These are phyloP conservation scores for Wickerhamomyces rabaulensis DNA, from an alignment of 805 yeast genomes.

Conservation along the genomic window DNA sequence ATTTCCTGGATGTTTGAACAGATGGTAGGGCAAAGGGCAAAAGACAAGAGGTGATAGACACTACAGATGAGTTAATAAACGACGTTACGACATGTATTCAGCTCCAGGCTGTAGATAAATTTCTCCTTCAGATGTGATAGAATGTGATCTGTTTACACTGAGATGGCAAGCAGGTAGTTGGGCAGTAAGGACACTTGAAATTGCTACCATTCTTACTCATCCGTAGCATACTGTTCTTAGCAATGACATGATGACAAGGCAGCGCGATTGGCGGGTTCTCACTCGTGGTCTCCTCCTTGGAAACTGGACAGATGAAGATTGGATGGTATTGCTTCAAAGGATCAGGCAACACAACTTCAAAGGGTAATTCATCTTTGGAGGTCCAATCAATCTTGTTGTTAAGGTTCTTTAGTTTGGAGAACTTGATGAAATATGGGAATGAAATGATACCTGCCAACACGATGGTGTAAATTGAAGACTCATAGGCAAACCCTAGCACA, in stretches of 20 bases:
- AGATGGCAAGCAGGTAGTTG: constrained; percentile 37
- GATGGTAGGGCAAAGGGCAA: too few species aligned
- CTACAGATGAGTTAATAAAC: not conserved
- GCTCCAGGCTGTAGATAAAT: not conserved
- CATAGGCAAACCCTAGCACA: constrained; percentile 41
- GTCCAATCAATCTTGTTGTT: constrained; percentile 47
- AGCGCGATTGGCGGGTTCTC: constrained; percentile 58
- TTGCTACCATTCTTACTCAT: constrained; percentile 38
- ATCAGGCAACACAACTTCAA: constrained; percentile 52
- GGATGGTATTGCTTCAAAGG: constrained; percentile 51
- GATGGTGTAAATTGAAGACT: constrained; percentile 48
- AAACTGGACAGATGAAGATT: constrained; percentile 66
- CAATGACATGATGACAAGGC: constrained; percentile 61
- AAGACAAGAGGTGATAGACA: too few species aligned
- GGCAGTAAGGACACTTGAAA: constrained; percentile 74
- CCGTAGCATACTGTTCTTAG: constrained; percentile 46
- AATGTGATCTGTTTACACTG: constrained; percentile 43
- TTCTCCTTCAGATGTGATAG: constrained; percentile 2
- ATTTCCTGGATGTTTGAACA: constrained; percentile 61
- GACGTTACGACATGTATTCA: not conserved
- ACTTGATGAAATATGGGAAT: constrained; percentile 47
- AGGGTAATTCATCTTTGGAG: constrained; percentile 54
- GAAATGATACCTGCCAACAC: constrained; percentile 49
- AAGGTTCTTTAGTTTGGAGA: constrained; percentile 34
- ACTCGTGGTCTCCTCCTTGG: constrained; percentile 53